A percentile compares a stretch with the other conserved stretches of the same genome.
These are phyloP conservation scores for Coleophoma crateriformis DNA, from an alignment of 2,329 filamentous ascomycete species.

Conservation along the genomic window DNA sequence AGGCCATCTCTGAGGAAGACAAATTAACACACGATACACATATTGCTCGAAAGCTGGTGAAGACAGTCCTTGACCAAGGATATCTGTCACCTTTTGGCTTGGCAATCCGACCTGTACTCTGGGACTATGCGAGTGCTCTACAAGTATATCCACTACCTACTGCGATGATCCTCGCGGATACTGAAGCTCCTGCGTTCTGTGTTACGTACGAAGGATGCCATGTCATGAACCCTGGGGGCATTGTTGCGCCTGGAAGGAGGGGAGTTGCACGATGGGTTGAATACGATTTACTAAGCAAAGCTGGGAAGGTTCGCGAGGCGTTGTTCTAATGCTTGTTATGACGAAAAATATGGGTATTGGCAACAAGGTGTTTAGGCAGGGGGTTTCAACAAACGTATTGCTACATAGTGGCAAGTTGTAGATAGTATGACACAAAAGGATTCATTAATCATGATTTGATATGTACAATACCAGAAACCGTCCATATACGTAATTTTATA, in stretches of 20 bases:
- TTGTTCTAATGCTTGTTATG: constrained; percentile 13
- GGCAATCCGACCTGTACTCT: constrained; percentile 74
- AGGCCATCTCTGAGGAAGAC: constrained; percentile 5
- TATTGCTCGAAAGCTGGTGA: constrained; percentile 72
- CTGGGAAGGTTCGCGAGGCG: constrained; percentile 23
- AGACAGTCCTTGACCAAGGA: constrained; percentile 87
- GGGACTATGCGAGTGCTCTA: constrained; percentile 76
- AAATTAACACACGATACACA: constrained; percentile 29
- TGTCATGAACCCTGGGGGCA: constrained; percentile 83
- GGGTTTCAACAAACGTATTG: neutral
- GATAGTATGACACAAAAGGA: neutral
- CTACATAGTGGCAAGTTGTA: neutral
- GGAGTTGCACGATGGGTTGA: constrained; percentile 80
- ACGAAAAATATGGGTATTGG: too few relatives aligned
- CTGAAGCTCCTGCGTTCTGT: constrained; percentile 75
- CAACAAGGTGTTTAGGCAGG: constrained; percentile 1
- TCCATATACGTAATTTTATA: neutral
- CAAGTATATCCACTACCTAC: constrained; percentile 87
- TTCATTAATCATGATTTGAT: neutral
- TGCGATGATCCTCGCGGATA: constrained; percentile 75
- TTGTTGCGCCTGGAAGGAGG: constrained; percentile 65
- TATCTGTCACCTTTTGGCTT: constrained; percentile 83
- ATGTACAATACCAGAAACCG: neutral
- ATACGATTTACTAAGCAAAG: constrained; percentile 54
- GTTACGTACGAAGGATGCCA: constrained; percentile 93